Evolutionary conservation across 2,329 filamentous ascomycete genomes (phyloP), one percentile per base, ranked within the genome.

Genomic region (Alternaria sp.): DNA sequence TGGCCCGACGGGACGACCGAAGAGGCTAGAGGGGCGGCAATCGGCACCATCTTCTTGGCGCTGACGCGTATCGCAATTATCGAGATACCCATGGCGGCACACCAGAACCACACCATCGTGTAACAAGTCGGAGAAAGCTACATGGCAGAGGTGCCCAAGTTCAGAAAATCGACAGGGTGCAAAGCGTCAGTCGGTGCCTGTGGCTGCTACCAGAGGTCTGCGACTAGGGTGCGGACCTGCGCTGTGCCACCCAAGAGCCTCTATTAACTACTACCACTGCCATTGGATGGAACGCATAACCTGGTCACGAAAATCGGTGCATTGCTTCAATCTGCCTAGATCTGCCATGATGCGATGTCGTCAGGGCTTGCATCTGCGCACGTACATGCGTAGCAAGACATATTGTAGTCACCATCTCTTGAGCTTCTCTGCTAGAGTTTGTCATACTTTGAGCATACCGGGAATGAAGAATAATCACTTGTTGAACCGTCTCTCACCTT

Each of bases 21-120:
- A 54, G 42, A 45, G 63, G 65, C 54, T 63, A 66, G 66, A 58
- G 62, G 56, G 62, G 45, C 62, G 66, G 63, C 46, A 66, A 41
- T 62, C 63, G 65, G 63, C 63, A 68, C 58, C 48, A 50, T 48
- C 31, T 26, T 34, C 66, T 68, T 68, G 66, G 66, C 66, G 61
- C 62, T 67, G 66, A 67, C 63, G 66, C 64, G 66, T 58, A 54
- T 58, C 50, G 55, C 37, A 26, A 42, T 58, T 44, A 36, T 14
- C 11, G 23, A 34, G 54, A 49, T 45, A 14, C 55, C 55, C 42
- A 54, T 54, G 50, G 23, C 42, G 41, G 33, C 36, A 23, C 26
- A 31, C 24, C 26, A 10, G 5, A 4, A n/a, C 13, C 8, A 37
- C 13, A 5, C 23, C 13, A 33, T 10, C 28, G 54, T 46, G 54